Base-by-base conservation (phyloP, 2,329 filamentous ascomycete genomes). In the Fusarium sp. region DNA sequence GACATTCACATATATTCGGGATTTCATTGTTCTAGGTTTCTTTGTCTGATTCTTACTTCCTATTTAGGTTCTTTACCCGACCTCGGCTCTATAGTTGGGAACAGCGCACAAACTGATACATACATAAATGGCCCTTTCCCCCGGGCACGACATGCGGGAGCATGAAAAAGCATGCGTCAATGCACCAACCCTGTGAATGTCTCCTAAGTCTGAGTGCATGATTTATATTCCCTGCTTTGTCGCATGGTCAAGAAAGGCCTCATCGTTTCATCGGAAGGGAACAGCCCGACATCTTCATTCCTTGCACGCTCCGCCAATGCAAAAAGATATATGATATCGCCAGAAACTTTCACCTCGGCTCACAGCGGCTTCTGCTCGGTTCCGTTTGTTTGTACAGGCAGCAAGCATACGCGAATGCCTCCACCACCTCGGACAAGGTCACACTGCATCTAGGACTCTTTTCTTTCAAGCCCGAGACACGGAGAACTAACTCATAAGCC, bases 101-200 rank as follows among this genome's bases (percentile, higher is more conserved):
- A 54, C 67, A 64, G 47, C 63, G 41, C 54, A 57, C 63, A 51
- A 56, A 56, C 40, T 55, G 60, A 42, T 67, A 73, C 66, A 70
- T 74, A 70, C 62, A 60, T 66, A 69, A 63, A 60, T 66, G 69
- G 53, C 68, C 45, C 54, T 49, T 37, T 37, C 53, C 46, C 68
- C 56, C 27, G 40, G 56, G 32, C 47, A 65, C 66, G 46, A 55
- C 60, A 60, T 64, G 59, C 65, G 57, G 57, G 57, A 66, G 44
- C 62, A 58, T 60, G 54, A 37, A 61, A 57, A 61, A 57, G 44
- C 30, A 62, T 57, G 42, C 40, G 37, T 24, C 40, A 52, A 56
- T 52, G 51, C 45, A 55, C 44, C 25, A 37, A 24, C 37, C 30
- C 22, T 42, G 52, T 49, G 24, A 40, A 24, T 57, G 34, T 30